These are phyloP conservation scores for Sugiyamaella grinbergsii DNA, from an alignment of 1,139 yeast genomes.

Conservation along the genomic window DNA sequence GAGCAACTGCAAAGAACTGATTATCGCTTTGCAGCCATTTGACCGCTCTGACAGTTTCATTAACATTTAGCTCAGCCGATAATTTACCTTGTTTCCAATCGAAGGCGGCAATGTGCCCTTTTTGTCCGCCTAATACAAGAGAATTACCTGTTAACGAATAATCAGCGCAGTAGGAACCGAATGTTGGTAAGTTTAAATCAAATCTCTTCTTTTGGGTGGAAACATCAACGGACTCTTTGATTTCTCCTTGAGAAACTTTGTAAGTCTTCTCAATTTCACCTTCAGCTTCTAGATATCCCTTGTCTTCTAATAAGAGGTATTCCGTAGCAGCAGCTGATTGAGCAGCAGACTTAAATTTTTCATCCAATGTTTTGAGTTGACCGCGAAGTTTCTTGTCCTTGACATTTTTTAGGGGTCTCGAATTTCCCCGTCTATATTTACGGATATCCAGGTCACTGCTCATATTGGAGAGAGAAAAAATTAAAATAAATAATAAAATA, in stretches of 20 bases:
- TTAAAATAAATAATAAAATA: conserved; percentile 4
- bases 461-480: conserved; percentile 1
- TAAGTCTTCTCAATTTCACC: conserved; percentile 86
- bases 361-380: conserved; percentile 46
- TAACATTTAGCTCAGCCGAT: conserved; percentile 77
- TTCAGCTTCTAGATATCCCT: conserved; percentile 88
- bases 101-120: conserved; percentile 94
- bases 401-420: conserved; percentile 17
- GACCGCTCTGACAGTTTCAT: conserved; percentile 89
- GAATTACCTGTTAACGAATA: conserved; percentile 87
- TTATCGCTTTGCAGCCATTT: conserved; percentile 82
- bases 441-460: conserved; percentile 16
- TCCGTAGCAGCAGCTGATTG: conserved; percentile 85
- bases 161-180: conserved; percentile 85
- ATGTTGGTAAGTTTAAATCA: conserved; percentile 68
- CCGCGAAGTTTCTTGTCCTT: conserved; percentile 16
- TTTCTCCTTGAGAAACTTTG: conserved; percentile 80
- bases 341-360: conserved; percentile 75
- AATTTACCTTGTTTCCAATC: conserved; percentile 92
- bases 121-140: conserved; percentile 78
- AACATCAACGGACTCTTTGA: conserved; percentile 74
- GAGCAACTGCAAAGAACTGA: conserved; percentile 95
- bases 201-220: conserved; percentile 70
- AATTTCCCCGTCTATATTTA: conserved; percentile 22
- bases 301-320: conserved; percentile 76